A percentile compares a stretch with the other conserved stretches of the same genome.
Evolutionary conservation across 352 stramenopile genomes (phyloP).

Genomic region (Phytophthora pseudosyringae): DNA sequence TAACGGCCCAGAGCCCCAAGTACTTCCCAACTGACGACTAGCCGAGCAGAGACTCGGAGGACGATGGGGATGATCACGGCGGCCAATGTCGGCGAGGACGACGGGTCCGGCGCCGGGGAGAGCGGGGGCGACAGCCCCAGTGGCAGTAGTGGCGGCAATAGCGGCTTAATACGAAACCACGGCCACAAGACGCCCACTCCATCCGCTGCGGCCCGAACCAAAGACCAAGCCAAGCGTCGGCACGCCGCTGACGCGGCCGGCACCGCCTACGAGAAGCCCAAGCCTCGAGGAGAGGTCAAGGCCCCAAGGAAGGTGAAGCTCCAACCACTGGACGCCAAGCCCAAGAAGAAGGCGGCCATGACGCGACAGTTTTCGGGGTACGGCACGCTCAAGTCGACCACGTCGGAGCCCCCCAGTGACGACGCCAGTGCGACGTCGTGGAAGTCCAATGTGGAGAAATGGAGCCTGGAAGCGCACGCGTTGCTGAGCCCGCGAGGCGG

Average conservation of each 20-base stretch:
- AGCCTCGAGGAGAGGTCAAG: slow-evolving; percentile 23
- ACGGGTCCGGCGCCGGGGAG: slow-evolving; percentile 26
- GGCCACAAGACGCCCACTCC: slow-evolving; percentile 16
- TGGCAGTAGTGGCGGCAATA: slow-evolving; percentile 45
- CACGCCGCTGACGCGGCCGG: slow-evolving; percentile 12
- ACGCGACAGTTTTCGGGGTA: slow-evolving; percentile 32
- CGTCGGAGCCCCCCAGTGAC: slow-evolving; percentile 16
- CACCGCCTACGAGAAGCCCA: slow-evolving; percentile 3
- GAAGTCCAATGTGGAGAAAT: slow-evolving; percentile 54
- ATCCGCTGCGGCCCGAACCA: slow-evolving; percentile 17
- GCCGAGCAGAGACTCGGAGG: slow-evolving; percentile 19
- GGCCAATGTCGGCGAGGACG: slow-evolving; percentile 40
- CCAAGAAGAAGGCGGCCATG: slow-evolving; percentile 34
- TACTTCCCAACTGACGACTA: slow-evolving; percentile 31
- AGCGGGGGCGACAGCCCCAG: slow-evolving; percentile 33
- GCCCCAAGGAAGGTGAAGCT: slow-evolving; percentile 24
- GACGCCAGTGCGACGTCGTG: slow-evolving; percentile 35
- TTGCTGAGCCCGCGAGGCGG: slow-evolving; percentile 42
- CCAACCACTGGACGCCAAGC: slow-evolving; percentile 16
- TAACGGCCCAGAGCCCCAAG: slow-evolving; percentile 15
- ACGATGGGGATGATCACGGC: slow-evolving; percentile 34
- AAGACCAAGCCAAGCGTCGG: slow-evolving; percentile 30
- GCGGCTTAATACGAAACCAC: slow-evolving; percentile 41
- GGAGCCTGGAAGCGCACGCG: slow-evolving; percentile 37
- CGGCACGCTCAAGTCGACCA: slow-evolving; percentile 30